Evolutionary conservation across 345 rosid genomes (phyloP).

Genomic region (Salix exigua): DNA sequence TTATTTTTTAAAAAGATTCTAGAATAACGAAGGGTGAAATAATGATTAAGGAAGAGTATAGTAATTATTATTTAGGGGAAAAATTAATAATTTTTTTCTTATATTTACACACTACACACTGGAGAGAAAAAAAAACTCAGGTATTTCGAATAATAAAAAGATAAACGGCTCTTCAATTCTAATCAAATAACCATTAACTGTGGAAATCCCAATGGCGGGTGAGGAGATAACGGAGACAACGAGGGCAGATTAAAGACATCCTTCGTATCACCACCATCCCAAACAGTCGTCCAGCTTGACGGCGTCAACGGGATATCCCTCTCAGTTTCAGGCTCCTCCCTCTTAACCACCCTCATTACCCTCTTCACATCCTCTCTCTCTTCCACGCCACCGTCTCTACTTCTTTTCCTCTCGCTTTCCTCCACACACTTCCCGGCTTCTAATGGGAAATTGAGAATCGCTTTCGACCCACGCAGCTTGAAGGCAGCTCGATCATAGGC

Average conservation of each 20-base stretch:
- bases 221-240: slow-evolving; percentile 25
- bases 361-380: slow-evolving; percentile 7
- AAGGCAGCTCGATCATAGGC: slow-evolving; percentile 88
- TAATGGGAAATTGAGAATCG: slow-evolving; percentile 81
- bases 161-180: not conserved
- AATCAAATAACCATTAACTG: slow-evolving; percentile 19
- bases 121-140: not conserved
- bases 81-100: no score
- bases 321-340: slow-evolving; percentile 25
- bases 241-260: slow-evolving; percentile 8
- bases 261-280: slow-evolving; percentile 23
- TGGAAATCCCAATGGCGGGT: slow-evolving; percentile 11
- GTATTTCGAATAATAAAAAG: not conserved
- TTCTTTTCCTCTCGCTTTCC: slow-evolving; percentile 39
- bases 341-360: slow-evolving; percentile 20
- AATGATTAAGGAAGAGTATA: no score
- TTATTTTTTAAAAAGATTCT: no score
- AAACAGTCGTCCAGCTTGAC: slow-evolving; percentile 39
- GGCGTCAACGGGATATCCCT: slow-evolving; percentile 34
- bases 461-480: slow-evolving; percentile 72
- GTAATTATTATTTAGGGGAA: no score
- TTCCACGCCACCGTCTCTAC: slow-evolving; percentile 10
- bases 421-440: slow-evolving; percentile 47
- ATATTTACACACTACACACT: not conserved
- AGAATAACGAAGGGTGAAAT: no score